phyloP scores from a whole-genome alignment of 83 land plant genomes.

The Picea mariana region DNA sequence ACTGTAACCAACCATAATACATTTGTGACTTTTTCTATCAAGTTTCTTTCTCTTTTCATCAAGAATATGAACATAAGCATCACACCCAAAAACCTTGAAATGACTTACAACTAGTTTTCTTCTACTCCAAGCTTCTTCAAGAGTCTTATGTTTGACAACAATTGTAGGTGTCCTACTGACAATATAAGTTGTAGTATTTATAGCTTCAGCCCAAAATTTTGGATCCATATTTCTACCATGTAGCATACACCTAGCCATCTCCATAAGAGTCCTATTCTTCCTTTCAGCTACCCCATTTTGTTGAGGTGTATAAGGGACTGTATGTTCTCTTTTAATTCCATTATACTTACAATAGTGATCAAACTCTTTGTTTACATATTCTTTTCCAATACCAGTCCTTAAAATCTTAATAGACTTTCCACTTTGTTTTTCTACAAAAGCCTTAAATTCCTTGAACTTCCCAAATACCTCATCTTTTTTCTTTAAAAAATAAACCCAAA shows the following conservation, averaged over 20 bases:
- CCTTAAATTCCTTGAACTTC: neutral
- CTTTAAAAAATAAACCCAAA: neutral
- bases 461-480: neutral
- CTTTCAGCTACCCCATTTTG: slow-evolving; percentile 27
- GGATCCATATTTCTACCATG: neutral
- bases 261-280: slow-evolving; percentile 15
- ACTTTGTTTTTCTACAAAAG: neutral
- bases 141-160: neutral
- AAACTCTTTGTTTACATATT: neutral
- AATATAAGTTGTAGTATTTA: neutral
- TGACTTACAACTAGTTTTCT: slow-evolving; percentile 7
- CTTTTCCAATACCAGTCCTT: neutral
- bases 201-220: slow-evolving; percentile 4
- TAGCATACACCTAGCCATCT: slow-evolving; percentile 12
- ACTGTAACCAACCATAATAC: neutral
- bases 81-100: neutral
- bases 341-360: neutral
- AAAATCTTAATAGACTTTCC: neutral
- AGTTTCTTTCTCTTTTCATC: neutral
- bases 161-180: neutral
- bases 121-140: neutral
- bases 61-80: neutral
- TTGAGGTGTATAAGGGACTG: neutral
- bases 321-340: neutral
- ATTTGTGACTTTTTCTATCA: neutral